Conservation (phyloP, 1,139 yeast species). For the Scheffersomyces parashehatae region DNA sequence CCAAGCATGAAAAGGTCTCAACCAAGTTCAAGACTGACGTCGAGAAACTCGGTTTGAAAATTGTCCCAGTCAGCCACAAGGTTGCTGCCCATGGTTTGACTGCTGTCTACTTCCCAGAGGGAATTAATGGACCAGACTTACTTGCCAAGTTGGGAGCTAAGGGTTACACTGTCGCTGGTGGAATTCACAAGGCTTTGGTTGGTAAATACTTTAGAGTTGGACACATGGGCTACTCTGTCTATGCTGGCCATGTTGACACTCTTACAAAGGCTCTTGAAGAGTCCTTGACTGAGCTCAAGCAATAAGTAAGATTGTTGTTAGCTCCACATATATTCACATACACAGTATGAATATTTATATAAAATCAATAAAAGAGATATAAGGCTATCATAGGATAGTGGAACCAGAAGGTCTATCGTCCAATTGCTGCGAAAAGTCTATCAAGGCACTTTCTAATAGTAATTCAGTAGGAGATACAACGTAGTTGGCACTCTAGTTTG, state of each 20-base stretch:
- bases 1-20: slow-evolving; percentile 63
- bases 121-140: slow-evolving; percentile 66
- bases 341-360: too few relatives aligned
- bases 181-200: slow-evolving; percentile 80
- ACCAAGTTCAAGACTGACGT: slow-evolving; percentile 62
- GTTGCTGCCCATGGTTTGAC: slow-evolving; percentile 87
- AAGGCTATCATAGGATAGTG: too few relatives aligned
- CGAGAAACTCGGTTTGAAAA: slow-evolving; percentile 60
- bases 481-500: too few relatives aligned
- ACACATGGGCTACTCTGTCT: slow-evolving; percentile 77
- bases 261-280: slow-evolving; percentile 39
- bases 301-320: too few relatives aligned
- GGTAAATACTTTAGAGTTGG: slow-evolving; percentile 90
- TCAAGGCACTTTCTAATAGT: too few relatives aligned
- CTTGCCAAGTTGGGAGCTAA: slow-evolving; percentile 53
- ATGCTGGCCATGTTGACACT: slow-evolving; percentile 44
- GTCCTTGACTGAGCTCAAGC: slow-evolving; percentile 30
- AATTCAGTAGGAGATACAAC: too few relatives aligned
- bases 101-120: slow-evolving; percentile 82
- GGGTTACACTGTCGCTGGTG: slow-evolving; percentile 88
- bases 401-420: too few relatives aligned
- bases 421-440: too few relatives aligned
- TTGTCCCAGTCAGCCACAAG: slow-evolving; percentile 60
- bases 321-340: too few relatives aligned
- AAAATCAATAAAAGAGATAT: too few relatives aligned